phyloP scores from a whole-genome alignment of 306 rosid species.

The Dalbergia cultrata region DNA sequence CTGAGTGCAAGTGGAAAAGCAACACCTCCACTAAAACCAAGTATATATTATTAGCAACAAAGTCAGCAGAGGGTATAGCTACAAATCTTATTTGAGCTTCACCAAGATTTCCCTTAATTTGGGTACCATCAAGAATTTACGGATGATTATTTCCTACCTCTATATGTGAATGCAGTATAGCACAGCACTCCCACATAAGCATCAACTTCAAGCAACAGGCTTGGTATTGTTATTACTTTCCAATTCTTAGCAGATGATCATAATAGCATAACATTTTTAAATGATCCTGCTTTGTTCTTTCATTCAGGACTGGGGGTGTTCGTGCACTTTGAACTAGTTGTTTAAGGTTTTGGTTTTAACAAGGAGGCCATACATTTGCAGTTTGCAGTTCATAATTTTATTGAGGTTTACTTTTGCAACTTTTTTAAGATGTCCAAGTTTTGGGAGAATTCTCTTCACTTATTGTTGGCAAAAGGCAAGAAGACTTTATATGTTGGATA shows the following conservation, averaged over 20 bases:
- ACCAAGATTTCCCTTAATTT: slow-evolving; percentile 63
- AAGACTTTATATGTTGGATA: no score
- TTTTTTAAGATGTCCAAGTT: no score
- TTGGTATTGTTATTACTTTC: slow-evolving; percentile 15
- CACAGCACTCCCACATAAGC: neutral
- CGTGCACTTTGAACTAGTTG: neutral
- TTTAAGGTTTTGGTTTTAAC: neutral
- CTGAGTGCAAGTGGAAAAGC: slow-evolving; percentile 95
- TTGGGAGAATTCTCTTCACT: no score
- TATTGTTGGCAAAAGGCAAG: no score
- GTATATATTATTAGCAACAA: slow-evolving; percentile 66
- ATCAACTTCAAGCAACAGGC: slow-evolving; percentile 35
- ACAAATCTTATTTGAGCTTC: slow-evolving; percentile 49
- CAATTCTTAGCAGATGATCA: slow-evolving; percentile 8
- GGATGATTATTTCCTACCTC: slow-evolving; percentile 4
- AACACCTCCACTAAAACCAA: slow-evolving; percentile 94
- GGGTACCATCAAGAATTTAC: slow-evolving; percentile 46
- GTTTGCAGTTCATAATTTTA: neutral
- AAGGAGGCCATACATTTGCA: neutral
- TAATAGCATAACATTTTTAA: slow-evolving; percentile 7
- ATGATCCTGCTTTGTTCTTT: neutral
- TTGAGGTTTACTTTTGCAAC: no score
- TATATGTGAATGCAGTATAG: slow-evolving; percentile 17
- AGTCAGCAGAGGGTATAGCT: slow-evolving; percentile 92
- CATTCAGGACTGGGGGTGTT: neutral